These are phyloP conservation scores for Hepatocystis sp. DNA, from an alignment of 169 alveolate genomes.

Conservation along the genomic window DNA sequence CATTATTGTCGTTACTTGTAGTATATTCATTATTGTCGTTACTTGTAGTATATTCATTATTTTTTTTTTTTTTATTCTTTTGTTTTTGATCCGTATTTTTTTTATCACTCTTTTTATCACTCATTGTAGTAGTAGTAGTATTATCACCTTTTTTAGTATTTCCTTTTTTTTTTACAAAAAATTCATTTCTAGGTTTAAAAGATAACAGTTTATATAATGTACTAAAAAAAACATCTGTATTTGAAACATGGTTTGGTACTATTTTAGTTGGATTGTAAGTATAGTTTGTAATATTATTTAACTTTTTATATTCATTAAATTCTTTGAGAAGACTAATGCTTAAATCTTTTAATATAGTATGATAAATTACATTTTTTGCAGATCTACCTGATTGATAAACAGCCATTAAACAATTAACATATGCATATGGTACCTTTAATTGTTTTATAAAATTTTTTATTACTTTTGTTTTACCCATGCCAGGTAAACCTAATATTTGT, in stretches of 20 bases:
- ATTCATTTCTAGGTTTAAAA: constrained; percentile 38
- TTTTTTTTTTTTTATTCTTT: background rate
- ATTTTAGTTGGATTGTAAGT: constrained; percentile 68
- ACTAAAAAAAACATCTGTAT: constrained; percentile 62
- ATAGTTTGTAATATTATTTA: constrained; percentile 36
- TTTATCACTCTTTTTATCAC: background rate
- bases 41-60: background rate
- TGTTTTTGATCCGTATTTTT: no score
- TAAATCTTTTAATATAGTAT: constrained; percentile 58
- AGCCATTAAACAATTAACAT: constrained; percentile 76
- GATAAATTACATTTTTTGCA: constrained; percentile 71
- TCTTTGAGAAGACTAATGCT: constrained; percentile 57
- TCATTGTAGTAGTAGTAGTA: no score
- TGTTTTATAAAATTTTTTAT: constrained; percentile 42
- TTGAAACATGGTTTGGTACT: constrained; percentile 64
- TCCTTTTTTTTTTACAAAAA: no score
- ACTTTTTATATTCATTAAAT: constrained; percentile 50
- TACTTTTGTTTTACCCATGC: constrained; percentile 76
- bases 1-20: no score
- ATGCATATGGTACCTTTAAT: constrained; percentile 68
- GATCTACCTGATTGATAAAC: constrained; percentile 74
- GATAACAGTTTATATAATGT: constrained; percentile 52
- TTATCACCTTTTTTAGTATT: background rate
- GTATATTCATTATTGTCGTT: background rate
- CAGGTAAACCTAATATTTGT: constrained; percentile 68